Base-by-base conservation (phyloP, 257 asterid genomes). In the Echites panduratus region DNA sequence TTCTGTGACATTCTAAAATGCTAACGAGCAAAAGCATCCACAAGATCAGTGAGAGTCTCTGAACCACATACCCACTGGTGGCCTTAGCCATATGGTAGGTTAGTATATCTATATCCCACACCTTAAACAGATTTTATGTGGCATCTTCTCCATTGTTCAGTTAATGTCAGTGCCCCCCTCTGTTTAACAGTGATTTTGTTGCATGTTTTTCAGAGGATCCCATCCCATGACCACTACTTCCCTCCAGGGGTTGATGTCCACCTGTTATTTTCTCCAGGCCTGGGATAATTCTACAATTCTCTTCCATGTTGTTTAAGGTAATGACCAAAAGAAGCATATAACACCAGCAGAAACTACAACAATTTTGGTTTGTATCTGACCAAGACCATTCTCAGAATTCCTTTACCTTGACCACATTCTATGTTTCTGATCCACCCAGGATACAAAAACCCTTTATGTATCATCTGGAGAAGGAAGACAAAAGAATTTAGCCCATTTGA, bases 381-480 rank as follows among this genome's bases (percentile, higher is more conserved):
- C 61, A 41, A 54, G 2, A 7, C 29, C 13, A 54, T 54, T 20
- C 61, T 54, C 22, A 54, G n/a, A 22, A n/a, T 54, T n/a, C 12
- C 29, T 5, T 8, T n/a, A 9, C 45, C 61, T 54, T 7, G 27
- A 11, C 4, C 61, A 54, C 61, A 7, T 5, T 54, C 27, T 4
- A 49, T 54, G 61, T 22, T 56, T 22, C 63, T 22, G 35, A 56
- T 58, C 40, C 40, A 58, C 40, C 41, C 71, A 43, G 38, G 53
- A n/a, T 10, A 7, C 8, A 1, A 9, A 24, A 66, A 24, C 41
- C 44, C 35, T n/a, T 66, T 9, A 19, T 17, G n/a, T n/a, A 66
- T 63, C 64, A 57, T 57, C 35, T 66, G n/a, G n/a, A 66, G 32
- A 22, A 14, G 64, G 64, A 57, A 24, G 64, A 57, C 61, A 24